Evolutionary conservation across 345 rosid genomes (phyloP).

Genomic region (Boechera stricta): DNA sequence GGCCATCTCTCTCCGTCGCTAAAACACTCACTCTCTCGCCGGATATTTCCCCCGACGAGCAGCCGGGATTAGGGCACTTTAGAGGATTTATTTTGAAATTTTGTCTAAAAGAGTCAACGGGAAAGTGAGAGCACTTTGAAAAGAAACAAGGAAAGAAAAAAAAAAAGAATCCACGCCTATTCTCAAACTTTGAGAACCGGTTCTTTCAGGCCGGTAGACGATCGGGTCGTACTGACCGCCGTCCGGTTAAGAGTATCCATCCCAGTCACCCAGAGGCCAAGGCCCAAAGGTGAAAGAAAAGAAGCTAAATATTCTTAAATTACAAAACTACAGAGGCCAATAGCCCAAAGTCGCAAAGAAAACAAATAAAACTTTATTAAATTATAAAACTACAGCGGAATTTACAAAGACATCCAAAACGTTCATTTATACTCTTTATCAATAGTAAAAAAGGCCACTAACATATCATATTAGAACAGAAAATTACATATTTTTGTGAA

Average conservation of each 20-base stretch:
- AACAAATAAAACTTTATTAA: no score
- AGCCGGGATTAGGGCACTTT: constrained; percentile 40
- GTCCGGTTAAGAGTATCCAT: not conserved
- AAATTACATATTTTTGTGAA: no score
- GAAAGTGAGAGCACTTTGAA: constrained; percentile 42
- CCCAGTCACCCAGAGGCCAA: not conserved
- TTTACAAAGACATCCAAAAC: no score
- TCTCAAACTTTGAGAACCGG: constrained; percentile 27
- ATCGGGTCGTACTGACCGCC: not conserved
- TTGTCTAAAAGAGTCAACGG: constrained; percentile 29
- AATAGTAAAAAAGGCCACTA: no score
- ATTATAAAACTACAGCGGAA: no score
- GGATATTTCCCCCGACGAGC: constrained; percentile 32
- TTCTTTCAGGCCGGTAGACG: constrained; percentile 18
- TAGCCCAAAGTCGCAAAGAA: no score
- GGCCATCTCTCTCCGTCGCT: constrained; percentile 49
- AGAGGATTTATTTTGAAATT: constrained; percentile 13
- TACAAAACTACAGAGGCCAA: no score
- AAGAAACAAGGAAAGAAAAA: not conserved
- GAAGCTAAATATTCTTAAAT: not conserved
- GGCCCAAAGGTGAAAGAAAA: not conserved
- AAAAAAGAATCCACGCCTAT: no score
- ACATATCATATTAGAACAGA: no score
- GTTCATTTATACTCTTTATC: no score
- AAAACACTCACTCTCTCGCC: constrained; percentile 16